Conservation (phyloP, 2,329 filamentous ascomycete genomes). For the Acrocalymma vagum region DNA sequence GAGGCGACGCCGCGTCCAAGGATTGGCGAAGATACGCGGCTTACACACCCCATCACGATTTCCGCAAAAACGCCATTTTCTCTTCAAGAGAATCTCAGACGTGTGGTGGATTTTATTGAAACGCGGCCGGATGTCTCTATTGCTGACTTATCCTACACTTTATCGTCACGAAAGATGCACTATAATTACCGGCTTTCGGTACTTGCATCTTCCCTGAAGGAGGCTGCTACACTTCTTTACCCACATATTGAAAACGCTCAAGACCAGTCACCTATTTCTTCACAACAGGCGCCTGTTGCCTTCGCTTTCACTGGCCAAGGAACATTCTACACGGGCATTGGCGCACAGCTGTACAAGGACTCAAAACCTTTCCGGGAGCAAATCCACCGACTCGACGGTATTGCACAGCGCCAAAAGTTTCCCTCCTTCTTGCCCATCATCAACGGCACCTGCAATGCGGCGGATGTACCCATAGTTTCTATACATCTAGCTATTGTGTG, state of each 20-base stretch:
- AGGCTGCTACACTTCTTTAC: too few species aligned
- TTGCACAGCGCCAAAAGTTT: slow-evolving; percentile 42
- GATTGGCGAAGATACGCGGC: slow-evolving; percentile 16
- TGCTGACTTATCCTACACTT: slow-evolving; percentile 24
- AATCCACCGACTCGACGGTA: slow-evolving; percentile 36
- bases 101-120: slow-evolving; percentile 14
- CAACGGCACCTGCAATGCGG: too few species aligned
- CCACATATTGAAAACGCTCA: slow-evolving; percentile 3
- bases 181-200: slow-evolving; percentile 15
- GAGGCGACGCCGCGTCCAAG: slow-evolving; percentile 16
- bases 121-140: slow-evolving; percentile 10
- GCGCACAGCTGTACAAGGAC: slow-evolving; percentile 23
- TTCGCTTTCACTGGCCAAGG: slow-evolving; percentile 55
- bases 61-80: slow-evolving; percentile 19
- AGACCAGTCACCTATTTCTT: slow-evolving; percentile 10
- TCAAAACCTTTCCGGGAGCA: slow-evolving; percentile 36
- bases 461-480: too few species aligned
- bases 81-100: slow-evolving; percentile 15
- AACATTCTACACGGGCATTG: slow-evolving; percentile 25
- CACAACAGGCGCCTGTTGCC: slow-evolving; percentile 27
- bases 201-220: background rate
- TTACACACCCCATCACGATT: slow-evolving; percentile 16
- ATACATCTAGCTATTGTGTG: slow-evolving; percentile 52
- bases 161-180: slow-evolving; percentile 25
- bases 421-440: slow-evolving; percentile 33